Percentiles rank a stretch among this genome's conserved stretches.
phyloP scores from a whole-genome alignment of 805 yeast genomes.

The Yarrowia keelungensis region DNA sequence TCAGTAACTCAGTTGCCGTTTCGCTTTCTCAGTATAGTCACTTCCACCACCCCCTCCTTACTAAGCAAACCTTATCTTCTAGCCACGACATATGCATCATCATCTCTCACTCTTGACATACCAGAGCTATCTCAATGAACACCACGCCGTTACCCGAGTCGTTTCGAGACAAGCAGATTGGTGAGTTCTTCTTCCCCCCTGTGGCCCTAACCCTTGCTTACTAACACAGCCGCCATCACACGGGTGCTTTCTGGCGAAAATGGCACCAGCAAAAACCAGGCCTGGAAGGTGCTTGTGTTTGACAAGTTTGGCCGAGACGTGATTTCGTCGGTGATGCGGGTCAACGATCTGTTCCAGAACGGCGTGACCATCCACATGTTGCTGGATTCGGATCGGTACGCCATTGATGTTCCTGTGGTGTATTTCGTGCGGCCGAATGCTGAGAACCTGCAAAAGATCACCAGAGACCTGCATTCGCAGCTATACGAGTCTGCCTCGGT shows the following conservation, averaged over 20 bases:
- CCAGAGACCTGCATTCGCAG: conserved; percentile 74
- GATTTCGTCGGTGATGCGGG: conserved; percentile 88
- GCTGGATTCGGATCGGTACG: conserved; percentile 73
- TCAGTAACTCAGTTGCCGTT: no score
- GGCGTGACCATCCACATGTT: conserved; percentile 92
- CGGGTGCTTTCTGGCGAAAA: conserved; percentile 82
- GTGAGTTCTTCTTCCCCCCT: conserved; percentile 39
- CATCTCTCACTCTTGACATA: no score
- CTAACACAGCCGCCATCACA: conserved; percentile 59
- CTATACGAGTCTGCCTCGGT: conserved; percentile 80
- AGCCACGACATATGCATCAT: conserved; percentile 28
- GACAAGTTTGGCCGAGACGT: conserved; percentile 84
- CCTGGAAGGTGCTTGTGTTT: conserved; percentile 90
- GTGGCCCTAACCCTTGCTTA: not conserved
- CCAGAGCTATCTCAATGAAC: not conserved
- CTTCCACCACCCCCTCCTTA: not conserved
- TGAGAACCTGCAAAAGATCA: conserved; percentile 72
- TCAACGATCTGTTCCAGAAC: conserved; percentile 84
- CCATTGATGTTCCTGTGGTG: conserved; percentile 91
- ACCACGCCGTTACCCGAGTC: conserved; percentile 41
- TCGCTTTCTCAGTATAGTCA: no score
- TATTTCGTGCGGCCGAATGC: conserved; percentile 89
- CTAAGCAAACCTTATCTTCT: not conserved
- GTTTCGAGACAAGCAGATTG: conserved; percentile 49
- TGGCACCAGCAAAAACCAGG: conserved; percentile 53